Conservation (phyloP, 495 filamentous ascomycete species). For the Lophiostoma macrostomum region DNA sequence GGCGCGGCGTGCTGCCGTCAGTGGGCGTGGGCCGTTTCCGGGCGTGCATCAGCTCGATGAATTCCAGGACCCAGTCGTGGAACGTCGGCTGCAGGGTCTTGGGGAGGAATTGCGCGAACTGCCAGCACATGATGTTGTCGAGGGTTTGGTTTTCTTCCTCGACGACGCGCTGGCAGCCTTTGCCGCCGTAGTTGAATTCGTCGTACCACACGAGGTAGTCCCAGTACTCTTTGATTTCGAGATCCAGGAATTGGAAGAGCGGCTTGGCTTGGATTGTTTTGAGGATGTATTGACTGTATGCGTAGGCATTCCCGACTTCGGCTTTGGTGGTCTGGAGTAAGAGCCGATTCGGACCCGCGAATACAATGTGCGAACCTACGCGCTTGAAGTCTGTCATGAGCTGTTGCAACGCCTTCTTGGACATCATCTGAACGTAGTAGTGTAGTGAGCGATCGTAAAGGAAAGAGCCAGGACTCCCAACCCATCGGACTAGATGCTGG, state of each 20-base stretch:
- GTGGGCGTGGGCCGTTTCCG: conserved; percentile 62
- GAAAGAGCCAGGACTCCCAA: conserved; percentile 84
- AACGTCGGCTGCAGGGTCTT: conserved; percentile 76
- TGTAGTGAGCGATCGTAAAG: conserved; percentile 95
- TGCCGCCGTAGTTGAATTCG: conserved; percentile 96
- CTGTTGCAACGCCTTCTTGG: conserved; percentile 90
- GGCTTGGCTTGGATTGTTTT: conserved; percentile 95
- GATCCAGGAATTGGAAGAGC: conserved; percentile 93
- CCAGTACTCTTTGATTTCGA: conserved; percentile 99
- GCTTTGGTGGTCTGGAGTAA: conserved; percentile 94
- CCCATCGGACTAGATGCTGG: conserved; percentile 95
- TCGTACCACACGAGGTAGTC: conserved; percentile 99
- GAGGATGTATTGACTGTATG: conserved; percentile 94
- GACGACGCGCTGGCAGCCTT: conserved; percentile 78
- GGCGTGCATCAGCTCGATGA: conserved; percentile 89
- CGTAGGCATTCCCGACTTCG: conserved; percentile 94
- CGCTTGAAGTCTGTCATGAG: conserved; percentile 95
- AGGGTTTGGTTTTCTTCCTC: conserved; percentile 83
- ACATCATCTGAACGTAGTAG: conserved; percentile 98
- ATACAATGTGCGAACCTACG: conserved; percentile 90
- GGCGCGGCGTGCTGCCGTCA: conserved; percentile 58
- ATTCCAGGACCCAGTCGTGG: conserved; percentile 89
- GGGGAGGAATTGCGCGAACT: conserved; percentile 85
- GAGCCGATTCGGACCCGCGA: conserved; percentile 82
- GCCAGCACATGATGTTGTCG: conserved; percentile 97